Percentiles rank a stretch among this genome's conserved stretches.
Evolutionary conservation across 352 stramenopile species (phyloP).

Genomic region (Globisporangium solare): DNA sequence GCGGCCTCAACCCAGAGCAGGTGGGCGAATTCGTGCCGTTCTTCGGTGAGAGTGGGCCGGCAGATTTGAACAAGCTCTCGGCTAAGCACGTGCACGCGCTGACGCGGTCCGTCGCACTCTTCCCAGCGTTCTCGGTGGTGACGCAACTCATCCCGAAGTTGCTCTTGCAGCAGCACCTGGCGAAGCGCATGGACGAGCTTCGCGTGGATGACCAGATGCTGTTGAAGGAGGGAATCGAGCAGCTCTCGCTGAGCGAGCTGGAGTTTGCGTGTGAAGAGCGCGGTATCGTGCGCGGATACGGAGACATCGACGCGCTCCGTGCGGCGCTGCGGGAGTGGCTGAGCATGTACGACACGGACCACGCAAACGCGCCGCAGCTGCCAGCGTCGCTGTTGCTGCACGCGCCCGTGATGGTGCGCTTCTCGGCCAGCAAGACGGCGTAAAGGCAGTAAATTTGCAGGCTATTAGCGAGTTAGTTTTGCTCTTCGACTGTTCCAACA

Average conservation of each 20-base stretch:
- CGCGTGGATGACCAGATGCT: slow-evolving; percentile 72
- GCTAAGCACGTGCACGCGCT: slow-evolving; percentile 50
- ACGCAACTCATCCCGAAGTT: slow-evolving; percentile 37
- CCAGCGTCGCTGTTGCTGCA: slow-evolving; percentile 69
- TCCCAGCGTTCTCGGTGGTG: slow-evolving; percentile 54
- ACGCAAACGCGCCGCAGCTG: slow-evolving; percentile 23
- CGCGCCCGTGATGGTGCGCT: slow-evolving; percentile 55
- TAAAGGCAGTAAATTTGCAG: background rate
- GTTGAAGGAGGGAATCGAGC: slow-evolving; percentile 58
- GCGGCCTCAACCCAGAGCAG: slow-evolving; percentile 44
- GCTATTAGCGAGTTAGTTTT: background rate
- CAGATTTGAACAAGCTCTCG: slow-evolving; percentile 36
- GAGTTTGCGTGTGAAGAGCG: slow-evolving; percentile 84
- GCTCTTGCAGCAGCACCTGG: slow-evolving; percentile 39
- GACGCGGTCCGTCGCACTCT: slow-evolving; percentile 43
- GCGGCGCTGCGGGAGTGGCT: slow-evolving; percentile 63
- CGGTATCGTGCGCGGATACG: slow-evolving; percentile 65
- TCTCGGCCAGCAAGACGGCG: slow-evolving; percentile 17
- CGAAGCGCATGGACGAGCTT: slow-evolving; percentile 56
- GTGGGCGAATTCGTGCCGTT: slow-evolving; percentile 57
- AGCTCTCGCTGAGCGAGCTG: slow-evolving; percentile 72
- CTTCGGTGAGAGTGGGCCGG: slow-evolving; percentile 44
- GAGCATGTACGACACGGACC: slow-evolving; percentile 65
- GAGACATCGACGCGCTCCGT: slow-evolving; percentile 51
- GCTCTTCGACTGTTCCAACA: too few species aligned